A percentile compares a stretch with the other conserved stretches of the same genome.
Evolutionary conservation across 352 stramenopile genomes (phyloP).

Genomic region (Phytopythium boreale): DNA sequence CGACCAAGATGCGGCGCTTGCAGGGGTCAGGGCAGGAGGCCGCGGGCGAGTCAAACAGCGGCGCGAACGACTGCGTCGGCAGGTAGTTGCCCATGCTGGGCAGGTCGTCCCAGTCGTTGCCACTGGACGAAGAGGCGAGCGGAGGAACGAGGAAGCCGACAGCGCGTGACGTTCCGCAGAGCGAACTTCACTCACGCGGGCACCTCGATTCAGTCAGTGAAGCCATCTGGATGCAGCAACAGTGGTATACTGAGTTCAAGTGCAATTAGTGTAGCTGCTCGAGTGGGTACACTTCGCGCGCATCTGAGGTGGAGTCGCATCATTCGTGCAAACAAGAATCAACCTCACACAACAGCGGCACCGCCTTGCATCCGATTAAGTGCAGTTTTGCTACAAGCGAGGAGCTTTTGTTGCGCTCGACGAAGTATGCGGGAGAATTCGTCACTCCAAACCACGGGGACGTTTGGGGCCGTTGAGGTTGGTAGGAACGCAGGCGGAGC

Average conservation of each 20-base stretch:
- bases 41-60: slow-evolving; percentile 25
- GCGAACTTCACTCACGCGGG: neutral
- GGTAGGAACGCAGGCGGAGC: no score
- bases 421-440: no score
- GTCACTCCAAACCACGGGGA: no score
- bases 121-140: neutral
- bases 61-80: slow-evolving; percentile 21
- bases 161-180: no score
- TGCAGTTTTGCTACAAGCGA: no score
- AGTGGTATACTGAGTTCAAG: neutral
- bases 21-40: slow-evolving; percentile 27
- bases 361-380: neutral
- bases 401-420: no score
- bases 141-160: neutral
- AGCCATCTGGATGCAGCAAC: no score
- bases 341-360: no score
- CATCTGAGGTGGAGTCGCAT: no score
- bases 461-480: no score
- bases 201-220: no score
- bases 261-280: neutral
- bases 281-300: neutral
- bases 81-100: slow-evolving; percentile 39
- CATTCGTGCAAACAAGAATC: no score
- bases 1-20: slow-evolving; percentile 76
- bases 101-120: neutral